Evolutionary conservation across 2,329 filamentous ascomycete species (phyloP).

Genomic region (Thelonectria rubi): DNA sequence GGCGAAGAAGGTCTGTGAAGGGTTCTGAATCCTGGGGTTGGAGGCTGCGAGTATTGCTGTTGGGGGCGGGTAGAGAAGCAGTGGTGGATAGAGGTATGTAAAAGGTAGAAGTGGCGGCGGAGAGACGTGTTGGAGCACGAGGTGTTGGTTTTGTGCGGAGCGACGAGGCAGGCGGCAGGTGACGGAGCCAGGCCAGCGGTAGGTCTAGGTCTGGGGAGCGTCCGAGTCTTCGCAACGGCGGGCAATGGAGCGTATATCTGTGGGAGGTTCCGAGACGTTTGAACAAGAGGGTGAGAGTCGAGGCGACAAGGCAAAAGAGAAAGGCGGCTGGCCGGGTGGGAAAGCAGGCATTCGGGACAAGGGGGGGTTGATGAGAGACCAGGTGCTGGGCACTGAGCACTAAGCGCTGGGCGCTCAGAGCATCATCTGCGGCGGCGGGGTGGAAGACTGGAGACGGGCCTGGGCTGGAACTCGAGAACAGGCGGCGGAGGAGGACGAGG

Average conservation of each 20-base stretch:
- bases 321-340: slow-evolving; percentile 11
- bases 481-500: neutral
- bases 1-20: slow-evolving; percentile 11
- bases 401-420: slow-evolving; percentile 17
- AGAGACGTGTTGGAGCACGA: slow-evolving; percentile 20
- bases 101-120: slow-evolving; percentile 8
- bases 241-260: slow-evolving; percentile 4
- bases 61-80: slow-evolving; percentile 12
- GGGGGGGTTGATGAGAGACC: slow-evolving; percentile 7
- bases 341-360: slow-evolving; percentile 12
- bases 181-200: slow-evolving; percentile 1
- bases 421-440: slow-evolving; percentile 3
- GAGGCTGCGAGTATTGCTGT: slow-evolving; percentile 7
- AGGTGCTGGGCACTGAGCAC: slow-evolving; percentile 7
- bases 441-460: slow-evolving; percentile 1
- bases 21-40: slow-evolving; percentile 16
- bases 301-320: slow-evolving; percentile 17
- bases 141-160: slow-evolving; percentile 11
- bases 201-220: slow-evolving; percentile 10
- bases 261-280: neutral
- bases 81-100: slow-evolving; percentile 9
- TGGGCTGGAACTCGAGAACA: slow-evolving; percentile 5
- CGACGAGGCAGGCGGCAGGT: slow-evolving; percentile 11
- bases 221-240: neutral
- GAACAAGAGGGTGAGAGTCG: slow-evolving; percentile 7